Evolutionary conservation across 2,329 filamentous ascomycete species (phyloP), one percentile per base, ranked within the genome.

Genomic region (Fusarium domesticum): DNA sequence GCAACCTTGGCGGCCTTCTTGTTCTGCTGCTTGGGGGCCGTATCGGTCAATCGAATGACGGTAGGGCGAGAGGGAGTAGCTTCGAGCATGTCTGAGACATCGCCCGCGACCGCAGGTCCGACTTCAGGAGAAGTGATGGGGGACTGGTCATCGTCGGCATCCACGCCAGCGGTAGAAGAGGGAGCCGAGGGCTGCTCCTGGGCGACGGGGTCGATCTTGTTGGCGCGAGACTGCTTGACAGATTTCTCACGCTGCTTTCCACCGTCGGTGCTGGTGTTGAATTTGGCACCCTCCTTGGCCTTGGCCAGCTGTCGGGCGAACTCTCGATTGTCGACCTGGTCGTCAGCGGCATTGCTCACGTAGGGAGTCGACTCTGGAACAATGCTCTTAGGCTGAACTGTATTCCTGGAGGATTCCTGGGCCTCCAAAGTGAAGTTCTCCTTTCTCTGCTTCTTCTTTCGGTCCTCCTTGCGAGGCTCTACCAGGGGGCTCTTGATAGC

Each of bases 21-120:
- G 68, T 84, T 83, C 50, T 79, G 73, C 70, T 84, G 79, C 63
- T 77, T 70, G 76, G 81, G 64, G 70, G 78, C 60, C 68, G 79
- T 64, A 50, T 84, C 83, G 42, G 86, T 93, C 52, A 97, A 75
- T 50, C 87, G 87, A 50, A 96, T 75, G 37, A 95, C 81, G 0
- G 84, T 83, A 18, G 89, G 86, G 42, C 81, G 85, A 31, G 81
- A 65, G 3, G 80, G 67, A 34, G 80, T 70, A 37, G 85, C 74
- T 69, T 95, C 90, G 14, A 97, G 83, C 92, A 97, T 97, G 69
- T 96, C 92, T 42, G 86, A 86, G 45, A 96, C 81, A 63, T 87
- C 87, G 42, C 78, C 81, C 47, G 79, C 76, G 45, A 80, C 76
- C 12, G 73, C 74, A n/a, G 80, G 72, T 28, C 58, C 64, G 17